These are phyloP conservation scores for Aspergillus incahuasiensis DNA, from an alignment of 495 filamentous ascomycete species.

Conservation along the genomic window DNA sequence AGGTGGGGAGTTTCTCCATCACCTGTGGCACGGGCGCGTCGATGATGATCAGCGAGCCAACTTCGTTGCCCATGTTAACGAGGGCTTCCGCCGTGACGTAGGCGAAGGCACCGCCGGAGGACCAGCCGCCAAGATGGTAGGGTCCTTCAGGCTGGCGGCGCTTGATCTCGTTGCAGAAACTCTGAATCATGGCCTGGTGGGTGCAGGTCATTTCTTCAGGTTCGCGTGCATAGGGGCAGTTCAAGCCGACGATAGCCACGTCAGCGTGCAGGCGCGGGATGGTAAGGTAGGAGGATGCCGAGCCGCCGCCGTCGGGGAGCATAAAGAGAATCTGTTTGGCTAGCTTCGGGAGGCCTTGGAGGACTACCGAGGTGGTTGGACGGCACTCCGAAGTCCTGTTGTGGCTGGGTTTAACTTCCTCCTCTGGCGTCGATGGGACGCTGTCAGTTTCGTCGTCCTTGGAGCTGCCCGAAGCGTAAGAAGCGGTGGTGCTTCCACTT, in stretches of 20 bases:
- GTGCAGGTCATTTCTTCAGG: neutral
- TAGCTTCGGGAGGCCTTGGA: constrained; percentile 26
- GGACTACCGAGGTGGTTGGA: constrained; percentile 14
- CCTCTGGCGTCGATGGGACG: neutral
- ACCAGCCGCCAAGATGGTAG: constrained; percentile 60
- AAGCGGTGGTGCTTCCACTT: neutral
- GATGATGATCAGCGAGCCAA: constrained; percentile 24
- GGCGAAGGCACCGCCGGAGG: constrained; percentile 43
- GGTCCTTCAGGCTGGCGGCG: constrained; percentile 61
- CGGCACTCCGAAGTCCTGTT: neutral
- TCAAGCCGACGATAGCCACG: constrained; percentile 7
- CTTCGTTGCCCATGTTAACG: constrained; percentile 22
- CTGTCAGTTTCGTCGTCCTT: neutral
- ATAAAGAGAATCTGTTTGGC: constrained; percentile 27
- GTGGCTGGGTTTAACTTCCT: neutral
- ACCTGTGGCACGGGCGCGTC: neutral
- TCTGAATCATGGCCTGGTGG: constrained; percentile 31
- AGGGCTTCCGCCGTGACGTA: constrained; percentile 33
- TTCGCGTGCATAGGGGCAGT: constrained; percentile 12
- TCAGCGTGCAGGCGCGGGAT: neutral
- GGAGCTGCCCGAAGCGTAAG: neutral
- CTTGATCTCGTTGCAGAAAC: constrained; percentile 59
- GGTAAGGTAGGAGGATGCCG: constrained; percentile 14
- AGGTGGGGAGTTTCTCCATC: neutral
- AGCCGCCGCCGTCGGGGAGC: constrained; percentile 32